Conservation (phyloP, 2,329 filamentous ascomycete genomes). For the Coleophoma cylindrospora region DNA sequence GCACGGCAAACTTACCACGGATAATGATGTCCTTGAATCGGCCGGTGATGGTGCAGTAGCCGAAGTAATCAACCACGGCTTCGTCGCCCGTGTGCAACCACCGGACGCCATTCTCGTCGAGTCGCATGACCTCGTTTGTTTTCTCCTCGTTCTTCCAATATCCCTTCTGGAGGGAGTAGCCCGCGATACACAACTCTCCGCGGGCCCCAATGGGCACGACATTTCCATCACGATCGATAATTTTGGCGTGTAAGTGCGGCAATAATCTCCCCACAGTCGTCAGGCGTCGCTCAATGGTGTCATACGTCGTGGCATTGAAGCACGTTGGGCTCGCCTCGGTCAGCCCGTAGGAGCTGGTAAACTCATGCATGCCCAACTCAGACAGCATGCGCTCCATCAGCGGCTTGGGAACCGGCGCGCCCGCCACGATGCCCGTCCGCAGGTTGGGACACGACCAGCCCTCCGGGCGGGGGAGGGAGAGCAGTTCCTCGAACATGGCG, state of each 20-base stretch:
- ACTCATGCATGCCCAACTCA: constrained; percentile 70
- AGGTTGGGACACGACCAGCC: constrained; percentile 39
- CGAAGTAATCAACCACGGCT: constrained; percentile 60
- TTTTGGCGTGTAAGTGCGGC: constrained; percentile 72
- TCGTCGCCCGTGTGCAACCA: constrained; percentile 69
- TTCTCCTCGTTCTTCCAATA: constrained; percentile 70
- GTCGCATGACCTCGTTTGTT: constrained; percentile 56
- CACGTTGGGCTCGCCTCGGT: constrained; percentile 76
- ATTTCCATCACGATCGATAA: constrained; percentile 62
- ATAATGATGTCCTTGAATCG: constrained; percentile 80
- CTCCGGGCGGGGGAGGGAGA: constrained; percentile 17
- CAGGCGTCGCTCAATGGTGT: constrained; percentile 60
- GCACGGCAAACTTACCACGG: constrained; percentile 42
- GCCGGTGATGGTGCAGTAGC: constrained; percentile 69
- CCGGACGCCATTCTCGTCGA: constrained; percentile 46
- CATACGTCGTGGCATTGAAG: constrained; percentile 74
- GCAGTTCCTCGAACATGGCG: constrained; percentile 52
- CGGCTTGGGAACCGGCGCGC: constrained; percentile 69
- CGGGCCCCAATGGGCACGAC: constrained; percentile 62
- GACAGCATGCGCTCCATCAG: constrained; percentile 69
- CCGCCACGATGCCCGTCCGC: constrained; percentile 74
- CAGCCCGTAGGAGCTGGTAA: constrained; percentile 61
- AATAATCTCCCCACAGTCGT: constrained; percentile 71
- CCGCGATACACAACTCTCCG: constrained; percentile 73
- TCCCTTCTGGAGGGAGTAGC: constrained; percentile 67